Evolutionary conservation across 441 rosid genomes (phyloP), one percentile per base, ranked within the genome.

Genomic region (Euphorbia neoarborescens): DNA sequence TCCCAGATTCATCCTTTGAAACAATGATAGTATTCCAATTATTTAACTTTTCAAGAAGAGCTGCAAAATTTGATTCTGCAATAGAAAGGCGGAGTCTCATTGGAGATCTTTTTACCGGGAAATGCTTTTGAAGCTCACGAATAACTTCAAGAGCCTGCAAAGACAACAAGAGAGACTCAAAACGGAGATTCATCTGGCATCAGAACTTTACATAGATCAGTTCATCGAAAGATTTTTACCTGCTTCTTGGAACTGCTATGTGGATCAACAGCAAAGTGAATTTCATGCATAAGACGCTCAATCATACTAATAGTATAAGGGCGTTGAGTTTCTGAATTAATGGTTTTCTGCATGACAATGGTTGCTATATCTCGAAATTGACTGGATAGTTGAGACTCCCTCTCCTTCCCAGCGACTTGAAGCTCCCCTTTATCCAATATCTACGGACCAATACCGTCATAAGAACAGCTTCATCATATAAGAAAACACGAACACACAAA

Each of bases 231-330:
- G 22, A 34, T 22, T 34, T 5, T 28, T n/a, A 90, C 97, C 96
- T 94, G 99, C 77, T 94, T 92, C 89, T 92, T 92, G 34, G 99
- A 92, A 75, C 84, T 92, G 73, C 90, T 83, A 79, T 87, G 83
- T 1, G 92, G 94, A 57, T 94, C 99, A 73, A 92, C 87, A 72
- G 98, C 97, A 38, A 94, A 90, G 81, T 94, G 99, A 73, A 83
- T 88, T 59, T 94, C 98, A 71, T 92, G 99, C 97, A 92, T 91
- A 24, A 92, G 82, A 2, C 98, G 88, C 80, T 90, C 96, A 60
- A 94, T 86, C 98, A 94, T 92, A 74, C 89, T 89, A 66, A 94
- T 94, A 10, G 99, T 94, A 73, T 94, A 94, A 77, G 99, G 99
- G 10, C 88, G 89, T 65, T 83, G 92, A 2, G 97, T 94, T 71